These are phyloP conservation scores for Collybia sp. DNA, from an alignment of 768 basidiomycete genomes.

Conservation along the genomic window DNA sequence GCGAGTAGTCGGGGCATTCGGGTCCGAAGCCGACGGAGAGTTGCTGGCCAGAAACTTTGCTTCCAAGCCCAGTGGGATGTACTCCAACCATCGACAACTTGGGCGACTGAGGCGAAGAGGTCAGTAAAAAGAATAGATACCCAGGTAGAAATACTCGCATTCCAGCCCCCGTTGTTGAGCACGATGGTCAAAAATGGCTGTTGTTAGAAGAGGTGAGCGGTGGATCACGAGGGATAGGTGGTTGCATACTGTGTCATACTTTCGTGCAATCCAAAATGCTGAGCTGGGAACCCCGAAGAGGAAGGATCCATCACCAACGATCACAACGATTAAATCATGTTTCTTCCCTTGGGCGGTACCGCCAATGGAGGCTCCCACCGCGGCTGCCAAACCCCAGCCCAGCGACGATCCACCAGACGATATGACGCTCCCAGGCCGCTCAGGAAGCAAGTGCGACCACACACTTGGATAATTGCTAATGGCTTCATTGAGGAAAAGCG, in stretches of 20 bases:
- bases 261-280: slow-evolving; percentile 69
- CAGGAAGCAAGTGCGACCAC: slow-evolving; percentile 57
- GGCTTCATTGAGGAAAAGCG: slow-evolving; percentile 57
- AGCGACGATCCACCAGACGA: slow-evolving; percentile 61
- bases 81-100: slow-evolving; percentile 61
- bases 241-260: slow-evolving; percentile 54
- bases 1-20: slow-evolving; percentile 50
- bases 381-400: slow-evolving; percentile 65
- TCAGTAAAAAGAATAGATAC: not conserved
- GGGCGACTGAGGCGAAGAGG: slow-evolving; percentile 39
- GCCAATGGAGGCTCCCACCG: slow-evolving; percentile 54
- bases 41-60: slow-evolving; percentile 35
- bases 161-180: slow-evolving; percentile 72
- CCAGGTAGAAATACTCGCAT: slow-evolving; percentile 25
- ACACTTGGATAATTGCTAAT: slow-evolving; percentile 51
- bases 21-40: slow-evolving; percentile 67
- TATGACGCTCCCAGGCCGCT: slow-evolving; percentile 43
- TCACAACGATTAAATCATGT: slow-evolving; percentile 49
- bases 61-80: slow-evolving; percentile 54
- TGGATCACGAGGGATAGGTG: not conserved
- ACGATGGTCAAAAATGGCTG: slow-evolving; percentile 71
- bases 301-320: slow-evolving; percentile 71
- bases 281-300: slow-evolving; percentile 64
- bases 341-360: slow-evolving; percentile 16
- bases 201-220: slow-evolving; percentile 13